These are phyloP conservation scores for Solanum piurae DNA, from an alignment of 257 asterid species.

Conservation along the genomic window DNA sequence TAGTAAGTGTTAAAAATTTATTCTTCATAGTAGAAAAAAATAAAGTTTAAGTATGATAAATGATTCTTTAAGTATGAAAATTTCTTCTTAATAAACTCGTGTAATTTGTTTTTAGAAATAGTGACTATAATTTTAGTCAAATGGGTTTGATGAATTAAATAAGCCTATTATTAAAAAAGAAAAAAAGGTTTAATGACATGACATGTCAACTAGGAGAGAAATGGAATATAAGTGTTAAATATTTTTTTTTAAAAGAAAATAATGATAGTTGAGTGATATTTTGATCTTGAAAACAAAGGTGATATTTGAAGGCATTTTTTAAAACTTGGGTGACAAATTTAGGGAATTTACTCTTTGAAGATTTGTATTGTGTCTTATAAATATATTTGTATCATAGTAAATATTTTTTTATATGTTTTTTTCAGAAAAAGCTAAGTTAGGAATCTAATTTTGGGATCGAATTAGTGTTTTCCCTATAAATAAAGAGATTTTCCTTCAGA, in stretches of 20 bases:
- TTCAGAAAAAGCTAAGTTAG: background rate
- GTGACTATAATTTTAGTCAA: too few species aligned
- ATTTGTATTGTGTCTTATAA: background rate
- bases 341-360: background rate
- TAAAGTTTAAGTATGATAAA: background rate
- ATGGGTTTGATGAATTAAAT: background rate
- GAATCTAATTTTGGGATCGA: background rate
- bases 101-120: too few species aligned
- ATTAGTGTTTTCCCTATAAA: background rate
- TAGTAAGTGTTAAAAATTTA: background rate
- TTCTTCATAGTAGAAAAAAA: background rate
- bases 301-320: too few species aligned
- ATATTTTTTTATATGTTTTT: too few species aligned
- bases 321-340: too few species aligned
- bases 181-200: background rate
- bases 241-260: too few species aligned
- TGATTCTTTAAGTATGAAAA: too few species aligned
- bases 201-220: background rate
- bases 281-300: too few species aligned
- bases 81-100: background rate
- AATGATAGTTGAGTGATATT: too few species aligned
- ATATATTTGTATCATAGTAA: too few species aligned
- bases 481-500: background rate
- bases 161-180: too few species aligned
- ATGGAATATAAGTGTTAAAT: too few species aligned